Conservation (phyloP, 257 asterid species). For the Solanum habrochaites region DNA sequence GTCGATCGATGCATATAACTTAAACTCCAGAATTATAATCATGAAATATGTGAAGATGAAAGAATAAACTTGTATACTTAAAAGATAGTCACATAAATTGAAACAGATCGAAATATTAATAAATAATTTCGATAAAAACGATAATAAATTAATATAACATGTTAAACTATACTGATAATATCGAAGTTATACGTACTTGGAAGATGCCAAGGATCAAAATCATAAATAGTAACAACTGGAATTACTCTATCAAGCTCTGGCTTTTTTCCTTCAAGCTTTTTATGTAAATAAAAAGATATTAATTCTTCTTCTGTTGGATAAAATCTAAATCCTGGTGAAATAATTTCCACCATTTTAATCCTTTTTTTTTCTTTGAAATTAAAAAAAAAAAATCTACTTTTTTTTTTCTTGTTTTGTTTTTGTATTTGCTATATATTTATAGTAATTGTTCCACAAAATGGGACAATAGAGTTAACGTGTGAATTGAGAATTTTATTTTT, state of each 20-base stretch:
- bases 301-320: slow-evolving; percentile 85
- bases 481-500: slow-evolving; percentile 17
- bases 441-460: not conserved
- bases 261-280: slow-evolving; percentile 23
- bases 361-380: not conserved
- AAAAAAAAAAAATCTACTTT: not conserved
- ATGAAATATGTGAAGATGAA: not conserved
- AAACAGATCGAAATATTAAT: not conserved
- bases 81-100: not conserved
- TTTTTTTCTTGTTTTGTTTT: not conserved
- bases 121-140: not conserved
- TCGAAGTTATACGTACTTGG: slow-evolving; percentile 30
- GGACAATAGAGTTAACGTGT: slow-evolving; percentile 23
- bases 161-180: not conserved
- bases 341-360: slow-evolving; percentile 21
- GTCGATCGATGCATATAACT: not conserved
- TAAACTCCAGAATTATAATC: not conserved
- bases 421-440: not conserved
- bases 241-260: slow-evolving; percentile 36
- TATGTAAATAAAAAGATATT: slow-evolving; percentile 52
- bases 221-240: slow-evolving; percentile 44
- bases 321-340: slow-evolving; percentile 54
- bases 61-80: not conserved
- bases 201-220: slow-evolving; percentile 58
- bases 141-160: not conserved